Conservation (phyloP, 352 stramenopile genomes). For the Phytopythium oedochilum region DNA sequence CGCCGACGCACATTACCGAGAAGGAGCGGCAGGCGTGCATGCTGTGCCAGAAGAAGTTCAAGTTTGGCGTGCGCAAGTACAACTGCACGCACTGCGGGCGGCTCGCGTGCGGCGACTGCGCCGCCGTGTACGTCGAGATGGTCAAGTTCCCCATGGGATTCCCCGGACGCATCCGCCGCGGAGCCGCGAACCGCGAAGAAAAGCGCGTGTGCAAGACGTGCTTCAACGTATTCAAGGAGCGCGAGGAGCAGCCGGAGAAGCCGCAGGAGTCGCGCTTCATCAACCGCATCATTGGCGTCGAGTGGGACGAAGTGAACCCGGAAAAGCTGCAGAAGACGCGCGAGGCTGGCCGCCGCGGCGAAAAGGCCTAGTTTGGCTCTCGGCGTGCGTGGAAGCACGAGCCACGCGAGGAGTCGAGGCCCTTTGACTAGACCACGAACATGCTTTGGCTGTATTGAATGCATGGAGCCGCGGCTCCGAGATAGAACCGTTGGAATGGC, state of each 20-base stretch:
- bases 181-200: conserved; percentile 51
- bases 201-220: conserved; percentile 87
- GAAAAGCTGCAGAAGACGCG: conserved; percentile 61
- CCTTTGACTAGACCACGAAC: too few relatives aligned
- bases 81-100: conserved; percentile 86
- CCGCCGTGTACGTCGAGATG: conserved; percentile 62
- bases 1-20: conserved; percentile 81
- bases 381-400: too few relatives aligned
- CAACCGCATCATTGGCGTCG: conserved; percentile 76
- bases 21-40: conserved; percentile 84
- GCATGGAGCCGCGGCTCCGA: too few relatives aligned
- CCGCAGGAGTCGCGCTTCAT: conserved; percentile 61
- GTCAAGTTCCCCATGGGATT: conserved; percentile 83
- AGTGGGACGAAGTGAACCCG: conserved; percentile 89
- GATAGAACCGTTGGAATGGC: too few relatives aligned
- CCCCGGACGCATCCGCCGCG: conserved; percentile 63
- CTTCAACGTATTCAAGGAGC: conserved; percentile 83
- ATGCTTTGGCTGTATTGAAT: too few relatives aligned
- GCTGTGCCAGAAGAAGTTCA: conserved; percentile 84
- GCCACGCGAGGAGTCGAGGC: too few relatives aligned
- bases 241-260: conserved; percentile 60
- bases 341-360: conserved; percentile 50
- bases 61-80: conserved; percentile 80
- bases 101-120: conserved; percentile 72
- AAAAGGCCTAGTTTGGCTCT: conserved; percentile 36